Evolutionary conservation across 2,329 filamentous ascomycete species (phyloP), one percentile per base, ranked within the genome.

Genomic region (Fusarium penzigii): DNA sequence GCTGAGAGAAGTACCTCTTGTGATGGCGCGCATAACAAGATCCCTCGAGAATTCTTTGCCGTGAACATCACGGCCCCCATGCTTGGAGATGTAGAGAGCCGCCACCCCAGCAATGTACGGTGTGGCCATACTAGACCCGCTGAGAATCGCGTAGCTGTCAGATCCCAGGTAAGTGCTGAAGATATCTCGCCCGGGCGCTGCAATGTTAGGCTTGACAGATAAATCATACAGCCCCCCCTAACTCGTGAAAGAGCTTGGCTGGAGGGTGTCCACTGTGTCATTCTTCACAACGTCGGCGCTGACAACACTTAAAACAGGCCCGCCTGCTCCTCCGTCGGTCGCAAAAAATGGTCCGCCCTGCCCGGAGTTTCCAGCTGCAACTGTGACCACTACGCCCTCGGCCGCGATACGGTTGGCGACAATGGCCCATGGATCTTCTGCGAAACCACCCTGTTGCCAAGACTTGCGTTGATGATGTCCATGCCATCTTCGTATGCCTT

Each of bases 401-500:
- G 44, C 49, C 25, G 39, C 43, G 7, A 53, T 39, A 12, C 43
- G 25, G 1, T 43, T 47, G 2, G 44, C 48, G 4, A 53, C 42
- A 5, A 29, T 41, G 1, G 40, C 48, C 34, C 43, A 46, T 3
- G 44, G 25, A 3, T 29, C 39, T 6, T 47, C 42, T 6, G 51
- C 44, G 32, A 44, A 53, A 10, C 51, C 51, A 3, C 39, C 8
- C 32, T n/a, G 16, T 39, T 12, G 14, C 51, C 51, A 8, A 53
- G 41, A 11, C 47, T 51, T 6, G 43, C 48, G 1, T 39, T 51
- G 51, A 53, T 53, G 36, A 53, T 44, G 25, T 53, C 51, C 2
- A 48, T 48, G 39, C 51, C 51, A 2, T 53, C 58, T 25, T 61
- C 53, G 16, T 55, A 51, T 5, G 58, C 58, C 29, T n/a, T 13